Evolutionary conservation across 257 asterid genomes (phyloP).

Genomic region (Penstemon newberryi): DNA sequence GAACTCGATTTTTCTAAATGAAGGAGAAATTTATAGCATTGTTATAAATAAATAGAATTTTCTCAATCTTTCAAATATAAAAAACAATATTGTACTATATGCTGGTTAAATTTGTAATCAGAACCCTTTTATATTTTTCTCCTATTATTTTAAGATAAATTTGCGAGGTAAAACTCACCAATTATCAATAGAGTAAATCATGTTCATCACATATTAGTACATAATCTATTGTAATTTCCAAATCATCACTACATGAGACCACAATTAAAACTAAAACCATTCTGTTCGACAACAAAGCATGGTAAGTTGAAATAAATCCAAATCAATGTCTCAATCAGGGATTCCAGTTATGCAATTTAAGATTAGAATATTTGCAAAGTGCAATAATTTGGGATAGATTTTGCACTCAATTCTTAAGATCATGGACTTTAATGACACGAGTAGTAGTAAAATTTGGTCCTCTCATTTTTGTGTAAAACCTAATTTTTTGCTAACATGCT

Average conservation of each 20-base stretch:
- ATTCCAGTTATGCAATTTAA: slow-evolving; percentile 41
- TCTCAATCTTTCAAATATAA: too few species aligned
- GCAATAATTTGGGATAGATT: slow-evolving; percentile 57
- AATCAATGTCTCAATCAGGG: slow-evolving; percentile 50
- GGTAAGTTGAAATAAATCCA: slow-evolving; percentile 49
- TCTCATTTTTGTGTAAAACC: slow-evolving; percentile 45
- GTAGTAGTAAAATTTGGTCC: slow-evolving; percentile 27
- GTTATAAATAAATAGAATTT: too few species aligned
- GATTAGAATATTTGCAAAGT: slow-evolving; percentile 24
- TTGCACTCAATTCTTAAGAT: slow-evolving; percentile 47
- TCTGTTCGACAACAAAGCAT: slow-evolving; percentile 54
- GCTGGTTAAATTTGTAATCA: too few species aligned
- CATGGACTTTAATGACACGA: slow-evolving; percentile 23
- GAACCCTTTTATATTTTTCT: too few species aligned
- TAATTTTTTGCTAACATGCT: slow-evolving; percentile 38
- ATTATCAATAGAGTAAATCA: too few species aligned
- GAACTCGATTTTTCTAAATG: too few species aligned
- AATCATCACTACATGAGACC: slow-evolving; percentile 45
- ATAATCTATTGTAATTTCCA: slow-evolving; percentile 29
- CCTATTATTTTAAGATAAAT: too few species aligned
- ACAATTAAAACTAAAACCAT: slow-evolving; percentile 33
- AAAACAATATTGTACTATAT: too few species aligned
- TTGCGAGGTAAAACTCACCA: too few species aligned
- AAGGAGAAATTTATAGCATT: too few species aligned
- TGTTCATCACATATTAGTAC: slow-evolving; percentile 23